These are phyloP conservation scores for Carex scoparia DNA, from an alignment of 176 grass and related monocot genomes.

Conservation along the genomic window DNA sequence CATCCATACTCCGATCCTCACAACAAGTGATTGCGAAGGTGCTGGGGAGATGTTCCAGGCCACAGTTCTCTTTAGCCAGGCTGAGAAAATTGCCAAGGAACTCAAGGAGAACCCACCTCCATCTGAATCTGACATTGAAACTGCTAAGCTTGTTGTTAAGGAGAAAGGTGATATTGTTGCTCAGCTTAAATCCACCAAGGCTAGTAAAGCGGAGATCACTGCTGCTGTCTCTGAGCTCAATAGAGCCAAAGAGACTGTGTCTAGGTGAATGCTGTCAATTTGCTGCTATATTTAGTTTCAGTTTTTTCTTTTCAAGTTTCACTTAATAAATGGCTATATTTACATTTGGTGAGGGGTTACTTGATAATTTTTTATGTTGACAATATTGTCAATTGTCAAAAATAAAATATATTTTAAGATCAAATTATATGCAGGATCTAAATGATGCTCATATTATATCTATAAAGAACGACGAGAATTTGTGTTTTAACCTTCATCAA, in stretches of 20 bases:
- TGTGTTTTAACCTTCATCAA: background rate
- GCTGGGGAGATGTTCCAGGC: conserved; percentile 99
- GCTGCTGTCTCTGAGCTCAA: conserved; percentile 62
- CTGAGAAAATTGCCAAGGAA: conserved; percentile 78
- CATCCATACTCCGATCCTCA: conserved; percentile 89
- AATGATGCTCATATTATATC: background rate
- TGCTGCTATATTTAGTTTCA: background rate
- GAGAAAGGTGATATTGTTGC: conserved; percentile 62
- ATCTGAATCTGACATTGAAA: conserved; percentile 63
- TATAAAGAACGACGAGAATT: background rate
- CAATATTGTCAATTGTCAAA: background rate
- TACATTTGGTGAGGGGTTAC: background rate
- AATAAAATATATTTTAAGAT: background rate
- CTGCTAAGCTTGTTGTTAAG: conserved; percentile 57
- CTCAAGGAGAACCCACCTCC: conserved; percentile 65
- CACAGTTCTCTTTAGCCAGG: conserved; percentile 67
- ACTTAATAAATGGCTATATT: background rate
- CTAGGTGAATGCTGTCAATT: background rate
- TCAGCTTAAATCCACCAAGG: conserved; percentile 66
- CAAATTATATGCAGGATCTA: background rate
- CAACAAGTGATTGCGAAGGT: conserved; percentile 90
- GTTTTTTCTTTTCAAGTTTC: background rate
- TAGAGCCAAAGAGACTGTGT: conserved; percentile 50
- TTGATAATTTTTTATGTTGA: background rate
- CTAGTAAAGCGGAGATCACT: conserved; percentile 52